Base-by-base conservation (phyloP, 129 eudicot genomes). In the Artemisia annua region DNA sequence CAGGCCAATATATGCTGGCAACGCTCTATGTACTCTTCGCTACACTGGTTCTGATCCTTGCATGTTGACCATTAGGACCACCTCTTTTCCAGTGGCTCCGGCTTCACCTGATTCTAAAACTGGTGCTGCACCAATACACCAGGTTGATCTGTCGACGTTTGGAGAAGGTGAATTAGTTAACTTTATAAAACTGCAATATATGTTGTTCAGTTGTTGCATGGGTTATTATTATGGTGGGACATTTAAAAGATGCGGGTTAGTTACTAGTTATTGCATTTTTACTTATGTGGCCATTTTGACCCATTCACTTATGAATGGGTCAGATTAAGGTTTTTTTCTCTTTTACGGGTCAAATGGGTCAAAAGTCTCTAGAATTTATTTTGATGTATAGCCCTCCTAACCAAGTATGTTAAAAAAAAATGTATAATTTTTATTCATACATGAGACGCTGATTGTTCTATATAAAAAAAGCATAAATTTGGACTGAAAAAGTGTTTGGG, bases 1-100 rank as follows among this genome's bases (percentile, higher is more conserved):
- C 28, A 26, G 28, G 28, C 98, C 98, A 56, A 88, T 94, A 73
- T 94, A 90, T 84, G 98, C 97, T 64, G 98, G 98, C 52, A 94
- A 94, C 81, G 97, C 98, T 72, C 92, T 94, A 57, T 86, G 85
- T 76, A 20, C 98, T 48, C 85, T 90, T 55, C 90, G 91, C n/a
- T 94, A 90, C 74, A 84, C 85, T 43, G 97, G 98, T 65, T 83
- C 88, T 30, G 75, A 70, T 73, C 97, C 97, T 3, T 94, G 98
- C 78, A 80, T 94, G 96, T 60, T 94, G 86, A 90, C 96, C 72
- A 75, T 94, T 62, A 76, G 98, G 68, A 28, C 96, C 7, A 88
- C 97, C 39, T 87, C 97, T 62, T 90, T 94, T 78, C 91, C 91
- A n/a, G 82, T 82, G 69, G 55, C 48, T 13, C 64, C 83, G 0